Percentiles rank a stretch among this genome's conserved stretches.
phyloP scores from a whole-genome alignment of 2,329 filamentous ascomycete genomes.

The Zarea fungicola region DNA sequence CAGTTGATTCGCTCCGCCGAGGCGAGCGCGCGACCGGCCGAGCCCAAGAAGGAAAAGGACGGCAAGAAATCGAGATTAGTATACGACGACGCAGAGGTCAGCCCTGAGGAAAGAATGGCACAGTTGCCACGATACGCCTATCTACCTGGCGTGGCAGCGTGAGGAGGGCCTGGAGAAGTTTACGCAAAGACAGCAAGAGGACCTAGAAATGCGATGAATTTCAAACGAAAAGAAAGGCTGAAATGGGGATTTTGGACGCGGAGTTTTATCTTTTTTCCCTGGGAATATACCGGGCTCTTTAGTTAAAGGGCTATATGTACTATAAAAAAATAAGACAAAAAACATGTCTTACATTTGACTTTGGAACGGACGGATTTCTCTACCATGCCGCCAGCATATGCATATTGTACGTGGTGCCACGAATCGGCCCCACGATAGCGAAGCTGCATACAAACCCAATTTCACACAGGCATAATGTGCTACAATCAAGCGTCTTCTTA shows the following conservation, averaged over 20 bases:
- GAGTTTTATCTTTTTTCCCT: constrained; percentile 10
- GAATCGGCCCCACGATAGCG: not conserved
- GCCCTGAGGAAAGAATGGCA: constrained; percentile 88
- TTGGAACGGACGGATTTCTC: too few relatives aligned
- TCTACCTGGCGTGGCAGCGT: constrained; percentile 22
- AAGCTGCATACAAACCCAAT: not conserved
- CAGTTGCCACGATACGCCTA: constrained; percentile 70
- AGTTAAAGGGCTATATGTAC: not conserved
- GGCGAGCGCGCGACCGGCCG: constrained; percentile 44
- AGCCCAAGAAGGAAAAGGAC: constrained; percentile 55
- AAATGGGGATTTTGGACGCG: constrained; percentile 4
- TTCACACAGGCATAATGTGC: constrained; percentile 6
- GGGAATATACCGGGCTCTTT: not conserved
- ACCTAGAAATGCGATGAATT: not conserved
- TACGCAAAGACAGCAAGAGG: not conserved
- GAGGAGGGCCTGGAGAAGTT: not conserved
- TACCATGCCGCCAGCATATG: too few relatives aligned
- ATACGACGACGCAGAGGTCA: constrained; percentile 73
- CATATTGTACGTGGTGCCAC: not conserved
- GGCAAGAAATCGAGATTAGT: constrained; percentile 67
- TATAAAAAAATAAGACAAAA: not conserved
- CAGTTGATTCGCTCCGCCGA: constrained; percentile 61
- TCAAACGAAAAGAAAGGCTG: not conserved
- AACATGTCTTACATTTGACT: not conserved
- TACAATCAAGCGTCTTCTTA: too few relatives aligned